A percentile compares a stretch with the other conserved stretches of the same genome.
phyloP scores from a whole-genome alignment of 805 yeast genomes.

The Starmerella bombicola region DNA sequence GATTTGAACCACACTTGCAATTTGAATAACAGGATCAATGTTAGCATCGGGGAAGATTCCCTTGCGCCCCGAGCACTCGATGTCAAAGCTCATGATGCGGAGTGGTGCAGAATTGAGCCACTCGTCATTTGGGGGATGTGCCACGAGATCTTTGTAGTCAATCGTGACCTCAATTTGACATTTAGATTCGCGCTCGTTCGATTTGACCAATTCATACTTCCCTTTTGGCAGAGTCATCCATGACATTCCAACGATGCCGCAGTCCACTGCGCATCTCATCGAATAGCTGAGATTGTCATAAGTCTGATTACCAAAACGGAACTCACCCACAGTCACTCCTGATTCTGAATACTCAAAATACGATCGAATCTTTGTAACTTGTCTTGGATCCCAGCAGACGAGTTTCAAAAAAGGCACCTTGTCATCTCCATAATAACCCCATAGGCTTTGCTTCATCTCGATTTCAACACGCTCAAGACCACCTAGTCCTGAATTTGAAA shows the following conservation, averaged over 20 bases:
- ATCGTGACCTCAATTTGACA: slow-evolving; percentile 78
- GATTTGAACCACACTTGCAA: slow-evolving; percentile 82
- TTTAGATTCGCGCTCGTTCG: slow-evolving; percentile 39
- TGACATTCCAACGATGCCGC: slow-evolving; percentile 85
- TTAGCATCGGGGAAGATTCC: slow-evolving; percentile 95
- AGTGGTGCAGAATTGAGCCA: slow-evolving; percentile 90
- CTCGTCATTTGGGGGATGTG: slow-evolving; percentile 85
- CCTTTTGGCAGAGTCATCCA: slow-evolving; percentile 85
- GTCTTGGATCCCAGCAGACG: slow-evolving; percentile 50
- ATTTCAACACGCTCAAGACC: slow-evolving; percentile 39
- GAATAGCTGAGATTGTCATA: slow-evolving; percentile 85
- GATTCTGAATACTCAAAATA: slow-evolving; percentile 57
- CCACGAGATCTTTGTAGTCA: slow-evolving; percentile 51
- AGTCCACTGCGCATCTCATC: slow-evolving; percentile 80
- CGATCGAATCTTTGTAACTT: slow-evolving; percentile 55
- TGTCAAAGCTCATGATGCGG: slow-evolving; percentile 87
- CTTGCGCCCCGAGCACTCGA: slow-evolving; percentile 95
- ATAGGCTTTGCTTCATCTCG: slow-evolving; percentile 64
- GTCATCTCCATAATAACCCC: slow-evolving; percentile 81
- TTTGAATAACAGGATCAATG: slow-evolving; percentile 88
- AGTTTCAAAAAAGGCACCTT: slow-evolving; percentile 72
- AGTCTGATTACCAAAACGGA: slow-evolving; percentile 30
- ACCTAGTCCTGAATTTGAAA: not conserved
- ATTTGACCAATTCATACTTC: slow-evolving; percentile 35
- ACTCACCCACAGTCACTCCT: slow-evolving; percentile 3